phyloP scores from a whole-genome alignment of 2,329 filamentous ascomycete genomes.

The Seiridium cupressi region DNA sequence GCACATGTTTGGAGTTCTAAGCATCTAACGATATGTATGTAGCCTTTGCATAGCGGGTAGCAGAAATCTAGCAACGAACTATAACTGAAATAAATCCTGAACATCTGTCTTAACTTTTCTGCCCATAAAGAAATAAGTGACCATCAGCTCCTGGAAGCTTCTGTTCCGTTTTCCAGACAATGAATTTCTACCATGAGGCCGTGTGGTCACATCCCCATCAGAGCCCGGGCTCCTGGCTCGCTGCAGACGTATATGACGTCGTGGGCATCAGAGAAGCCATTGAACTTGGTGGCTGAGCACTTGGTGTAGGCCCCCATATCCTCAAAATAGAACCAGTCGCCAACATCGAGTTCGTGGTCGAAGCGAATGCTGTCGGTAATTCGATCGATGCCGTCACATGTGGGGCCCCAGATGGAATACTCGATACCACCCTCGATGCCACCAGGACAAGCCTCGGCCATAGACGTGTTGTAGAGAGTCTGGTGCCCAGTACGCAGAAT shows the following conservation, averaged over 20 bases:
- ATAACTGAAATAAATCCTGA: too few relatives aligned
- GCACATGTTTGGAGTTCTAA: too few relatives aligned
- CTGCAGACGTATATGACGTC: constrained; percentile 94
- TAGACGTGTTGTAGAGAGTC: constrained; percentile 56
- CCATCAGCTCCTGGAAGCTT: too few relatives aligned
- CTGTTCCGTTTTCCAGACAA: too few relatives aligned
- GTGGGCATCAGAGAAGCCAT: constrained; percentile 90
- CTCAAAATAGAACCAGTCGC: constrained; percentile 98
- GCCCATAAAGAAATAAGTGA: too few relatives aligned
- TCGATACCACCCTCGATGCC: constrained; percentile 55
- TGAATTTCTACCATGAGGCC: background rate
- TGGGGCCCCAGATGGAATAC: constrained; percentile 98
- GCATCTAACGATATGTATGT: too few relatives aligned
- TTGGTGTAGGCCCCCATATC: constrained; percentile 99
- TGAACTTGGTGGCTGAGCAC: constrained; percentile 97
- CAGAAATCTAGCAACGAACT: too few relatives aligned
- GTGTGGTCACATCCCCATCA: constrained; percentile 47
- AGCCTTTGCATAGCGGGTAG: too few relatives aligned
- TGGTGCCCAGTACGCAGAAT: constrained; percentile 65
- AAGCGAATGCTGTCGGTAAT: constrained; percentile 82
- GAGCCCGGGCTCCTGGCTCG: constrained; percentile 79
- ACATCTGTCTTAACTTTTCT: too few relatives aligned
- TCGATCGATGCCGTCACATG: constrained; percentile 95
- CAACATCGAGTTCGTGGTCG: constrained; percentile 76
- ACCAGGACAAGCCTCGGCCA: constrained; percentile 44